A percentile compares a stretch with the other conserved stretches of the same genome.
Evolutionary conservation across 2,329 filamentous ascomycete species (phyloP).

Genomic region (Trichophyton mentagrophytes): DNA sequence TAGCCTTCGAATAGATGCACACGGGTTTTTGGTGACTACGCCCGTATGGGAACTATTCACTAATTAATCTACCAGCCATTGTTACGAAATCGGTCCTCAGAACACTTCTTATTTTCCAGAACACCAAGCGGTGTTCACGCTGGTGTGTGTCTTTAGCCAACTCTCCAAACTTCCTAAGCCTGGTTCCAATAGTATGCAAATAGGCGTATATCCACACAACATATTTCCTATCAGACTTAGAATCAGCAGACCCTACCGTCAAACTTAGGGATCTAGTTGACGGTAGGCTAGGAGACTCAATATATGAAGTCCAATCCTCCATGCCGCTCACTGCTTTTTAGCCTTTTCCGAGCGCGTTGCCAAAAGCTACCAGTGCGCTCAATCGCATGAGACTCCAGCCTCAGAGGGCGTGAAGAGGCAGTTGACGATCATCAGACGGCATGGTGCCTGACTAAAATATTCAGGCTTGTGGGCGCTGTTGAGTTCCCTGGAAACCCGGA

Average conservation of each 20-base stretch:
- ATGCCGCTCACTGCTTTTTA: neutral
- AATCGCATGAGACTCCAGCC: neutral
- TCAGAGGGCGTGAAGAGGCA: neutral
- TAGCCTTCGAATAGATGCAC: constrained; percentile 12
- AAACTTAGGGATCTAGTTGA: constrained; percentile 8
- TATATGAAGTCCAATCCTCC: neutral
- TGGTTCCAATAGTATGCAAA: neutral
- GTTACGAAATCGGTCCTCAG: constrained; percentile 8
- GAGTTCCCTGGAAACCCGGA: neutral
- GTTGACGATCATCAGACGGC: neutral
- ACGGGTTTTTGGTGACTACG: constrained; percentile 10
- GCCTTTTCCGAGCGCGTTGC: neutral
- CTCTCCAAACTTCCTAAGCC: neutral
- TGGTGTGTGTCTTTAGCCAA: neutral
- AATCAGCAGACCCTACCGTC: neutral
- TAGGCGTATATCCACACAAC: neutral
- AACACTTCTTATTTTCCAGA: neutral
- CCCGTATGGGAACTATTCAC: constrained; percentile 10
- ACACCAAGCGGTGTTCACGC: neutral
- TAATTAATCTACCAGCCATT: constrained; percentile 11
- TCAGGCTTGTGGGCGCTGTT: neutral
- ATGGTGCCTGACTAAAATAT: neutral
- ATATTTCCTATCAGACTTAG: neutral
- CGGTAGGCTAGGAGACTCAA: neutral
- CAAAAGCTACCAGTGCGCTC: neutral